Percentiles rank a stretch among this genome's conserved stretches.
phyloP scores from a whole-genome alignment of 257 asterid genomes.

The Solanum appendiculatum region DNA sequence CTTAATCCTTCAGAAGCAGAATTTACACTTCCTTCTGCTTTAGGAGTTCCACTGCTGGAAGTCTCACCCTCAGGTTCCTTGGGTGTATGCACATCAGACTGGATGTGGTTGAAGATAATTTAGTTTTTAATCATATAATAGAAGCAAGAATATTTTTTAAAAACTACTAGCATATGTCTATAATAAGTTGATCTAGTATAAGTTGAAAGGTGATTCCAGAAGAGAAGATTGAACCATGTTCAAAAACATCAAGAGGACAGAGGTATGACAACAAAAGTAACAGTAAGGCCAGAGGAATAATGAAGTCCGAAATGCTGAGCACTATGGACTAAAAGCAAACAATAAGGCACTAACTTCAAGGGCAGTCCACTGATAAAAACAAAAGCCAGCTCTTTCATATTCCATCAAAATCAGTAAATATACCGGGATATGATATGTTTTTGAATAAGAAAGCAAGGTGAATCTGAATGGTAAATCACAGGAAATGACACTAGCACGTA shows the following conservation, averaged over 20 bases:
- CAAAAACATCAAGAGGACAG: background rate
- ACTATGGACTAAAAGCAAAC: background rate
- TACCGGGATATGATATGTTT: background rate
- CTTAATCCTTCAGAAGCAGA: constrained; percentile 64
- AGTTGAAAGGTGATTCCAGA: background rate
- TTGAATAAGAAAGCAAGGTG: background rate
- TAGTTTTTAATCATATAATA: background rate
- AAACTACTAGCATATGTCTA: background rate
- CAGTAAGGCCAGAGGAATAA: background rate
- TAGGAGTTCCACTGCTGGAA: constrained; percentile 30
- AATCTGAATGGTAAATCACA: background rate
- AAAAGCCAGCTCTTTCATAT: background rate
- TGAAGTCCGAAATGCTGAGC: background rate
- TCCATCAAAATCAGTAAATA: background rate
- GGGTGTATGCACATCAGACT: constrained; percentile 31
- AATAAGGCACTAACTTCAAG: background rate
- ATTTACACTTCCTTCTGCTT: constrained; percentile 30
- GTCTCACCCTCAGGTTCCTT: constrained; percentile 30
- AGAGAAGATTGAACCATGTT: background rate
- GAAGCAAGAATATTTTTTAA: background rate
- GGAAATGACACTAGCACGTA: background rate
- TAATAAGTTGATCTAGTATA: background rate
- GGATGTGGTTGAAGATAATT: constrained; percentile 19
- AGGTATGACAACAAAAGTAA: background rate
- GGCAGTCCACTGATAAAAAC: background rate